A percentile compares a stretch with the other conserved stretches of the same genome.
Conservation (phyloP, 495 filamentous ascomycete genomes). For the Geopyxis carbonaria region DNA sequence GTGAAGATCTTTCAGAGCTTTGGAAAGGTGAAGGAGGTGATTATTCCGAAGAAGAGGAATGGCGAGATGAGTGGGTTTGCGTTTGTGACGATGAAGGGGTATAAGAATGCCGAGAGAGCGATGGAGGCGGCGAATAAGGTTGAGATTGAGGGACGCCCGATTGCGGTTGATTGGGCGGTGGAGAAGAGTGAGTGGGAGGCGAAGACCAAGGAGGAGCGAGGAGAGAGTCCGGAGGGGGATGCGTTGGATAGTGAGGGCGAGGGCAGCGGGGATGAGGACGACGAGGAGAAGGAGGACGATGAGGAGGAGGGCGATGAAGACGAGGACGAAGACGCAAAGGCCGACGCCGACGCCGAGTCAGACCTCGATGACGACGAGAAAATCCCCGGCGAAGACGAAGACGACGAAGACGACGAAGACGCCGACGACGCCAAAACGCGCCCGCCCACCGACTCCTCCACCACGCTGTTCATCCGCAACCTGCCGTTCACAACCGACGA, state of each 20-base stretch:
- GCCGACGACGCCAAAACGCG: conserved; percentile 23
- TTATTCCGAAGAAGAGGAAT: conserved; percentile 56
- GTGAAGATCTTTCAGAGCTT: conserved; percentile 60
- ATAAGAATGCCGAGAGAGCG: conserved; percentile 83
- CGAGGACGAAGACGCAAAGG: conserved; percentile 32
- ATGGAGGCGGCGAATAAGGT: conserved; percentile 74
- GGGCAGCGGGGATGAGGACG: conserved; percentile 23
- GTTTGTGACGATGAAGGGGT: conserved; percentile 73
- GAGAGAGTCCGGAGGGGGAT: conserved; percentile 22
- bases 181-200: conserved; percentile 75
- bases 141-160: conserved; percentile 62
- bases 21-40: conserved; percentile 72
- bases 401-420: conserved; percentile 21
- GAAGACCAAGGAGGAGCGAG: conserved; percentile 29
- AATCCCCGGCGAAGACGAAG: conserved; percentile 27
- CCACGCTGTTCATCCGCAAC: conserved; percentile 85
- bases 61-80: conserved; percentile 55
- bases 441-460: conserved; percentile 36
- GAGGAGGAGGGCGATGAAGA: conserved; percentile 33
- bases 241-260: conserved; percentile 23
- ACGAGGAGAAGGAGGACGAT: conserved; percentile 26
- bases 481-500: conserved; percentile 75
- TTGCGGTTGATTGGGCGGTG: conserved; percentile 94
- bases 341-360: conserved; percentile 26
- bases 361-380: conserved; percentile 29